phyloP scores from a whole-genome alignment of 2,329 filamentous ascomycete genomes.

The Calcarisporium arbuscula region DNA sequence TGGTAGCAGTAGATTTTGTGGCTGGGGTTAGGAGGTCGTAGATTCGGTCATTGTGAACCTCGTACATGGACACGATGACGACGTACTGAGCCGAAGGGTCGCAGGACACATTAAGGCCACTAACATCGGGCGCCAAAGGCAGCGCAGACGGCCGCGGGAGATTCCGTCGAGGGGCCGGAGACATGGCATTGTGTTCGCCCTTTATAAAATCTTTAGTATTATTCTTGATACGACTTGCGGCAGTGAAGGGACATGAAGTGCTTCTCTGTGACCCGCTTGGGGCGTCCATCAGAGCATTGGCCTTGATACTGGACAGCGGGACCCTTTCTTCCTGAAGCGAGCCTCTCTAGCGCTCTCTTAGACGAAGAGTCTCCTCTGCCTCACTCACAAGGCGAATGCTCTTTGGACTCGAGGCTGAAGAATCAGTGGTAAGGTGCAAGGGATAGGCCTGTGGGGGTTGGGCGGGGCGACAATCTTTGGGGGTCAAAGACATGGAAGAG shows the following conservation, averaged over 20 bases:
- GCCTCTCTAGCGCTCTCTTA: conserved; percentile 23
- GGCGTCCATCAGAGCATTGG: conserved; percentile 17
- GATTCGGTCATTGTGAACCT: conserved; percentile 97
- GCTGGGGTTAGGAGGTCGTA: conserved; percentile 79
- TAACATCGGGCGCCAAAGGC: conserved; percentile 69
- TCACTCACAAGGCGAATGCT: conserved; percentile 39
- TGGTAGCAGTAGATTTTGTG: conserved; percentile 52
- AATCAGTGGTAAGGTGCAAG: conserved; percentile 25
- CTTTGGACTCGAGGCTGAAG: conserved; percentile 26
- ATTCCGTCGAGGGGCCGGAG: conserved; percentile 52
- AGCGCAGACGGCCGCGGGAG: conserved; percentile 64
- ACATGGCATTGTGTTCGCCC: conserved; percentile 41
- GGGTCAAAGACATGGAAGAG: conserved; percentile 23
- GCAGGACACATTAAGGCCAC: conserved; percentile 56
- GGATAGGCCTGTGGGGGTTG: conserved; percentile 8
- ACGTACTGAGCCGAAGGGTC: conserved; percentile 69
- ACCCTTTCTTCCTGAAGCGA: conserved; percentile 13
- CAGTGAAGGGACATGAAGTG: conserved; percentile 39
- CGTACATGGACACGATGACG: conserved; percentile 93
- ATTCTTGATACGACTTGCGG: conserved; percentile 38
- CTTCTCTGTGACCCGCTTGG: conserved; percentile 24
- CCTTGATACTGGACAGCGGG: conserved; percentile 10
- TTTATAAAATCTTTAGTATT: conserved; percentile 41
- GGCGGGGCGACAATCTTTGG: conserved; percentile 21
- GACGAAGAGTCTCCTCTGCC: conserved; percentile 15